These are phyloP conservation scores for Stagonosporopsis cucurbitacearum DNA, from an alignment of 2,329 filamentous ascomycete species.

Conservation along the genomic window DNA sequence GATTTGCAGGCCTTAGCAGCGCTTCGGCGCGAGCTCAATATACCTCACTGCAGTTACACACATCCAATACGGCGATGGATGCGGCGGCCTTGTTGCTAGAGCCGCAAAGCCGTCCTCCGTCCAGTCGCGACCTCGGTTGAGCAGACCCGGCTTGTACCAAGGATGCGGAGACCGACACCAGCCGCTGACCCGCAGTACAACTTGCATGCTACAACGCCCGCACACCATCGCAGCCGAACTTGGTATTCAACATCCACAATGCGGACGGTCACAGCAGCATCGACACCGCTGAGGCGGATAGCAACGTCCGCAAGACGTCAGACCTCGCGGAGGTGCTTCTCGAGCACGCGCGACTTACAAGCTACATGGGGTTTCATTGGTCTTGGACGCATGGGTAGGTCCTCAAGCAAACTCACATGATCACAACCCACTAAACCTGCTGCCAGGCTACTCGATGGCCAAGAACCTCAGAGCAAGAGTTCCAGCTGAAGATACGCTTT, in stretches of 20 bases:
- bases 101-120: constrained; percentile 8
- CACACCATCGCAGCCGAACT: constrained; percentile 20
- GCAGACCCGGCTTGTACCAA: constrained; percentile 17
- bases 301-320: constrained; percentile 25
- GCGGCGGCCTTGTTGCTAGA: not conserved
- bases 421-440: constrained; percentile 21
- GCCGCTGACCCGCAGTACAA: constrained; percentile 29
- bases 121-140: constrained; percentile 44
- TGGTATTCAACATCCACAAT: constrained; percentile 31
- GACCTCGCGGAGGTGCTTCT: constrained; percentile 51
- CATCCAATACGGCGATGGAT: not conserved
- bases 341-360: constrained; percentile 50
- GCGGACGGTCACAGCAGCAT: constrained; percentile 38
- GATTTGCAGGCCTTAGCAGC: constrained; percentile 8
- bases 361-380: constrained; percentile 59
- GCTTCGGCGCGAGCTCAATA: constrained; percentile 2
- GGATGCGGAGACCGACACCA: constrained; percentile 43
- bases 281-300: constrained; percentile 37
- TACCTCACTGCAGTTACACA: not conserved
- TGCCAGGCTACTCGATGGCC: constrained; percentile 73
- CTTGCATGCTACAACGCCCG: constrained; percentile 23
- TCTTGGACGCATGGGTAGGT: constrained; percentile 58
- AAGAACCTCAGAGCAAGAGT: constrained; percentile 72
- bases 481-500: constrained; percentile 65
- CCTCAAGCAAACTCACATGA: constrained; percentile 27